phyloP scores from a whole-genome alignment of 1,284 basidiomycete genomes.

The Microbotryum lychnidis-dioicae region DNA sequence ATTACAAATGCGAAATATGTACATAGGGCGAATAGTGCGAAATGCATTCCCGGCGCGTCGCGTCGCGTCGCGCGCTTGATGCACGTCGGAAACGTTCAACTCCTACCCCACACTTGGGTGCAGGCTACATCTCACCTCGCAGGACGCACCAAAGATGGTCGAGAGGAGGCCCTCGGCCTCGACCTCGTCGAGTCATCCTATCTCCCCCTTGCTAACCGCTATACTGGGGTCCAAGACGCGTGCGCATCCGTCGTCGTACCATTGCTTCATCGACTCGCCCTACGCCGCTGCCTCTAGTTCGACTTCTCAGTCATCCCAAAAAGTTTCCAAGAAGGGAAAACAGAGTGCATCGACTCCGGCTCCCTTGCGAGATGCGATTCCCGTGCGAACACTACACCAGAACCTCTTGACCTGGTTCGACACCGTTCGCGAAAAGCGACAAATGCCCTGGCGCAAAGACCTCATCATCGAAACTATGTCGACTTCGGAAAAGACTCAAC shows the following conservation, averaged over 20 bases:
- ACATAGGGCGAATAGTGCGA: no score
- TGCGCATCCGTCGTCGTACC: conserved; percentile 17
- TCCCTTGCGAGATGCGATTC: conserved; percentile 2
- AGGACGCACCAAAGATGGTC: no score
- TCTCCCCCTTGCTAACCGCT: no score
- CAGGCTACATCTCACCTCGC: no score
- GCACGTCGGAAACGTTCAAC: no score
- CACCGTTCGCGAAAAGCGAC: conserved; percentile 53
- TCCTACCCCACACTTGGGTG: no score
- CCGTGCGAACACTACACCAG: conserved; percentile 10
- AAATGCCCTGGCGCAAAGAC: conserved; percentile 79
- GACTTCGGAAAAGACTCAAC: conserved; percentile 53
- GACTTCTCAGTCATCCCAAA: not conserved
- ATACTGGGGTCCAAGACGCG: not conserved
- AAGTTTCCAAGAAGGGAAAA: conserved; percentile 9
- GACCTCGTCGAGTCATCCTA: no score
- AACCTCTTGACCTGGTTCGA: conserved; percentile 54
- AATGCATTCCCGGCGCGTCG: no score
- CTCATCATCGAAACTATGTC: conserved; percentile 49
- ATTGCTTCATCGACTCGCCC: conserved; percentile 18
- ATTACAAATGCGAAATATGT: no score
- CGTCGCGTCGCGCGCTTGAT: no score
- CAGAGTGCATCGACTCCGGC: not conserved
- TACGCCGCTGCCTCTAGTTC: not conserved
- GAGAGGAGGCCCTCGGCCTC: no score